Conservation (phyloP, 2,329 filamentous ascomycete species). For the Penicillium verrucosum region DNA sequence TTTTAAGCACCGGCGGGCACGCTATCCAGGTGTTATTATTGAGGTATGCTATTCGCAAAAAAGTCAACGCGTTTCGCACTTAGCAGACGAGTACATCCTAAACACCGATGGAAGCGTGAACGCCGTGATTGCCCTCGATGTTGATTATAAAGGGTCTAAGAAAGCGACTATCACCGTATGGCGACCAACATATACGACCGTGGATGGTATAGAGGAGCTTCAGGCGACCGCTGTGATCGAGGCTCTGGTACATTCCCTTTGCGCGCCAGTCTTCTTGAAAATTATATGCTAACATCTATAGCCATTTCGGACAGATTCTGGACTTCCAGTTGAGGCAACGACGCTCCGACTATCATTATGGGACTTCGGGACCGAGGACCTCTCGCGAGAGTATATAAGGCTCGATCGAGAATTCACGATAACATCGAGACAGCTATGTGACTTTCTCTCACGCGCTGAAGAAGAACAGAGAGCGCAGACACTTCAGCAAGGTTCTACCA, state of each 20-base stretch:
- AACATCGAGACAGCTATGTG: conserved; percentile 10
- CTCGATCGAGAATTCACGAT: conserved; percentile 8
- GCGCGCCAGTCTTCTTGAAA: background rate
- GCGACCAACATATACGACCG: conserved; percentile 2
- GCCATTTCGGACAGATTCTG: conserved; percentile 5
- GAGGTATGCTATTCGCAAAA: conserved; percentile 9
- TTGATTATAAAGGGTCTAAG: conserved; percentile 7
- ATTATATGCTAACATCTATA: background rate
- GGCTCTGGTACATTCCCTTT: background rate
- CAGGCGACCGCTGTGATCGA: conserved; percentile 1
- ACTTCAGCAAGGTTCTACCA: background rate
- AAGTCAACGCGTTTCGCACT: background rate
- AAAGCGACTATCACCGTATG: conserved; percentile 4
- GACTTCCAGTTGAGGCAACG: conserved; percentile 4
- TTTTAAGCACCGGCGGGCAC: background rate
- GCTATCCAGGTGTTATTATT: conserved; percentile 2
- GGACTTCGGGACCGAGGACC: conserved; percentile 2
- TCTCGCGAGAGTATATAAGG: background rate
- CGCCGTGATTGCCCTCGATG: conserved; percentile 4
- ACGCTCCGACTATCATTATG: conserved; percentile 1
- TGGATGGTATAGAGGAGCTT: conserved; percentile 3
- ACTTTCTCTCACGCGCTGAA: conserved; percentile 10
- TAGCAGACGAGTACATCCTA: conserved; percentile 8
- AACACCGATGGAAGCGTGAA: conserved; percentile 8
- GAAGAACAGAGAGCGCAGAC: background rate